Base-by-base conservation (phyloP, 768 basidiomycete species). In the Pulveroboletus ravenelii region DNA sequence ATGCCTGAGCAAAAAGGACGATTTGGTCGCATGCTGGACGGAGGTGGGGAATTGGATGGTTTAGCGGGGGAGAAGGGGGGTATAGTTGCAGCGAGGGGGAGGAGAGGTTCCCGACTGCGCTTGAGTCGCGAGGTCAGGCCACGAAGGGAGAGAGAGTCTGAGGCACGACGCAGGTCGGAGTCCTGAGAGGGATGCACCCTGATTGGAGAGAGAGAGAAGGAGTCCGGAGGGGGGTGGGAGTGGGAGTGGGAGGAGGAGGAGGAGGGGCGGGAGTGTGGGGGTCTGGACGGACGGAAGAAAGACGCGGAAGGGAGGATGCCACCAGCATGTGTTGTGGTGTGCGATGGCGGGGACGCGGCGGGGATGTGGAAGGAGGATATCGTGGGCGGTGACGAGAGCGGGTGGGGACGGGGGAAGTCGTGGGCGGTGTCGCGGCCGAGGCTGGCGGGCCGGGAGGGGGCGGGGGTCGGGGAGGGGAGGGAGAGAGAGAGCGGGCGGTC, bases 281-380 rank as follows among this genome's bases (percentile, higher is more conserved):
- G 88, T 44, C 82, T 76, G 5, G 82, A 78, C 5, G 87, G 86
- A 18, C 75, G 80, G 62, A 90, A 90, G 71, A 91, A 90, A 7
- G 85, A 84, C 5, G 87, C 80, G 10, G 87, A 82, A 14, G 90
- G 87, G 48, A 84, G 81, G 17, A 90, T 85, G 30, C 87, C 88
- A 39, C 81, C 79, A 12, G 83, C 82, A 64, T 89, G 85, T 0
- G 85, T 84, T 1, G 78, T 75, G 37, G 82, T 79, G 67, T 87
- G 84, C 0, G 83, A 81, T 6, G 78, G 47, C n/a, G 48, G 52
- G n/a, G 60, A 57, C 10, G 48, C 25, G 31, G 56, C 31, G 29
- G 63, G 23, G 20, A 63, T 32, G 41, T 56, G 57, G 47, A 66
- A 67, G n/a, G 60, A 34, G 41, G 65, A 46, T n/a, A 61, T 17